Evolutionary conservation across 495 filamentous ascomycete species (phyloP), one percentile per base, ranked within the genome.

Genomic region (Hypoxylon subgilvum): DNA sequence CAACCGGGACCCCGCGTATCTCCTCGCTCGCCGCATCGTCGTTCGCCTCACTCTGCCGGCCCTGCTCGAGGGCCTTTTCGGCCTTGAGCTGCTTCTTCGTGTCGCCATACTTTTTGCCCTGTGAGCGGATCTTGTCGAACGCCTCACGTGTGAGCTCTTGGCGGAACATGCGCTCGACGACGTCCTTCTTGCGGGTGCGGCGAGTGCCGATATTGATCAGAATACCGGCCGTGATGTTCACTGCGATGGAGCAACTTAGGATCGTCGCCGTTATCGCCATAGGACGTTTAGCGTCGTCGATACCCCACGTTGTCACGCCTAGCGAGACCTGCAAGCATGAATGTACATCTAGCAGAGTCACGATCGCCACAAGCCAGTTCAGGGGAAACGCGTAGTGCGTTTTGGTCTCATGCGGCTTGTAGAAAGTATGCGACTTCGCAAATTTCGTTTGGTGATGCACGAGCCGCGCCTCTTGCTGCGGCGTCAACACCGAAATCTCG

Each of bases 371-470:
- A 22, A 92, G 81, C 14, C 89, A 73, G 28, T 82, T 80, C 6
- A 89, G 76, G 0, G 89, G 88, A 61, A 92, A 93, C 5, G 89
- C 88, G 64, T 86, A 80, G 64, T 93, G 89, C 1, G 89, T 92
- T 31, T 81, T 72, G 0, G 88, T 92, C 73, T 91, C 89, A 72
- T 93, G 88, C 0, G 89, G 89, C 66, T 89, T 90, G 76, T 91
- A 93, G 71, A 91, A 93, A 1, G 87, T 89, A 65, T 93, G 89
- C 0, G 85, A 87, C 44, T 84, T 88, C 59, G 85, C 76, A 56
- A 91, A 87, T 62, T 90, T 91, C 25, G 73, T 78, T 61, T 91
- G 86, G 65, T 93, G 88, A 58, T 91, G 83, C 28, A 82, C 76
- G 9, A 93, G 76, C 27, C 76, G 78, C 22, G 72, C 72, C 63